Base-by-base conservation (phyloP, 2,329 filamentous ascomycete species). In the Blumeriella jaapii region DNA sequence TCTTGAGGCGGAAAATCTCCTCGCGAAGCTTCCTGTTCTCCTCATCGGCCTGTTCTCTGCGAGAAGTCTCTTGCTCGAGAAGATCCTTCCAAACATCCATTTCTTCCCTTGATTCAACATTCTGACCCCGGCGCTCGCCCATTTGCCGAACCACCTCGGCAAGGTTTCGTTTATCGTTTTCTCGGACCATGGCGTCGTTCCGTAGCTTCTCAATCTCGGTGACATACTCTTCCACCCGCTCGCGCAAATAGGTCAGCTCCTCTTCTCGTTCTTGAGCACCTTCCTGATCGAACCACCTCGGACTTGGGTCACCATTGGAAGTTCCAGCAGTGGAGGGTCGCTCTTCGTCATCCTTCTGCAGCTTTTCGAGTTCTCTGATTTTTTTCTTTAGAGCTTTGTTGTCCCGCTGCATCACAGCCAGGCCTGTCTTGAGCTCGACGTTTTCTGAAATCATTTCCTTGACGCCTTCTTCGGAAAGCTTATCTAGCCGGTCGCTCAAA, bases 401-500 rank as follows among this genome's bases (percentile, higher is more conserved):
- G 52, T 98, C 91, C 45, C 93, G 84, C 58, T 93, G 85, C 39
- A 91, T 69, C 22, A 91, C 83, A 3, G 89, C 77, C 28, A 95
- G 73, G 41, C 83, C 84, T 0, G 89, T 94, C 59, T 93, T 91
- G 31, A 96, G 70, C 55, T 95, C 86, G 4, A 96, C 89, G 51
- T 95, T 98, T 59, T 95, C 89, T 28, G 85, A 86, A 50, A 96
- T 93, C 79, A 95, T 93, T 57, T 95, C 89, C 61, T 93, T 93
- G 56, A 98, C 80, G 45, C 87, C 86, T 61, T 96, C 89, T 56
- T 96, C 89, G 1, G 87, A 95, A 26, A 93, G 72, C 55, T 89
- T 91, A 59, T 93, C 86, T 13, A 98, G 64, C 2, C 89, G 82
- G 57, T 96, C 84, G 52, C 89, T 93, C 31, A 98, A 70, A 54